Percentiles rank a stretch among this genome's conserved stretches.
These are phyloP conservation scores for Cetraspora pellucida DNA, from an alignment of 192 early-diverging fungal genomes.

Conservation along the genomic window DNA sequence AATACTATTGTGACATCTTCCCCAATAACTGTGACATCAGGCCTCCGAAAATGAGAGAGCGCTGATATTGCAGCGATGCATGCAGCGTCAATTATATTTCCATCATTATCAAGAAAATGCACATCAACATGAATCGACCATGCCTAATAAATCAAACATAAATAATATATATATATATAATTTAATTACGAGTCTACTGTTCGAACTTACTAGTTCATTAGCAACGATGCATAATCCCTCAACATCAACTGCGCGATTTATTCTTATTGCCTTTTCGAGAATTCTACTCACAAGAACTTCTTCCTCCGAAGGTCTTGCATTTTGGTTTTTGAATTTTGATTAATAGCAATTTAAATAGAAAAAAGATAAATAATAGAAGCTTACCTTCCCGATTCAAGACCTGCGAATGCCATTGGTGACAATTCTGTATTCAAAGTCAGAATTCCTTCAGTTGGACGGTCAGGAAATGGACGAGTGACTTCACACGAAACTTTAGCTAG, in stretches of 20 bases:
- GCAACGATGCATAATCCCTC: slow-evolving; percentile 97
- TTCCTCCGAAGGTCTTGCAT: slow-evolving; percentile 66
- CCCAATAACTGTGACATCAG: slow-evolving; percentile 94
- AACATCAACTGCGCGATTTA: slow-evolving; percentile 87
- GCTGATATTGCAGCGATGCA: slow-evolving; percentile 90
- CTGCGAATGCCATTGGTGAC: slow-evolving; percentile 81
- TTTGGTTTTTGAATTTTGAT: background rate
- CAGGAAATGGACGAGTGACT: slow-evolving; percentile 67
- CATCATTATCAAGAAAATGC: slow-evolving; percentile 91
- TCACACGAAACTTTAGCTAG: slow-evolving; percentile 71
- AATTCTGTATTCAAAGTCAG: slow-evolving; percentile 87
- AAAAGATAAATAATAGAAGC: slow-evolving; percentile 15
- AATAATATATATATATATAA: slow-evolving; percentile 5
- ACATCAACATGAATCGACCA: slow-evolving; percentile 92
- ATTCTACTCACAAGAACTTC: slow-evolving; percentile 85
- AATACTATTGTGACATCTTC: slow-evolving; percentile 84
- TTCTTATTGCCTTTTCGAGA: slow-evolving; percentile 85
- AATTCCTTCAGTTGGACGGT: slow-evolving; percentile 86
- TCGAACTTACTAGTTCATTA: slow-evolving; percentile 75
- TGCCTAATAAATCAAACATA: slow-evolving; percentile 49
- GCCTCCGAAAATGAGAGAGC: slow-evolving; percentile 86
- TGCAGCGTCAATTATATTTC: slow-evolving; percentile 91
- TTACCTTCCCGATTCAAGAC: slow-evolving; percentile 72
- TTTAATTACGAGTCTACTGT: background rate
- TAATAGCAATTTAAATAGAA: background rate